Evolutionary conservation across 2,329 filamentous ascomycete genomes (phyloP).

Genomic region (Fusarium sp.): DNA sequence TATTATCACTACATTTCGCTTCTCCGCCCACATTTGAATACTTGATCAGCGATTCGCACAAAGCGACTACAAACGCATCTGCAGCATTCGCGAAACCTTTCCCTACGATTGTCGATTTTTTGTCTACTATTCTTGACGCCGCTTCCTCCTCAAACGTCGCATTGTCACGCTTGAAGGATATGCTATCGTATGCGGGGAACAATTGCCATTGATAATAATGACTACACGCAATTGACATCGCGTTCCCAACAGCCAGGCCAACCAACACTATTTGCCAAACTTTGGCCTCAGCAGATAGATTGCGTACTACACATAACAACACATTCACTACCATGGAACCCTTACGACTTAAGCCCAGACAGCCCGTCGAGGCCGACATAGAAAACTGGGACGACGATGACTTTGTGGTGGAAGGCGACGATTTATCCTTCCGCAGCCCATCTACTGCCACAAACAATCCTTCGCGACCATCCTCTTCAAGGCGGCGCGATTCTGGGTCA

Average conservation of each 20-base stretch:
- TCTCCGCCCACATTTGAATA: conserved; percentile 32
- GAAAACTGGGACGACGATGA: conserved; percentile 86
- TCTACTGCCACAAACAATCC: conserved; percentile 57
- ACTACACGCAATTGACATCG: conserved; percentile 46
- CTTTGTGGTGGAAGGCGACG: conserved; percentile 76
- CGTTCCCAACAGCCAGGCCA: conserved; percentile 33
- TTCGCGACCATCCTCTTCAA: conserved; percentile 52
- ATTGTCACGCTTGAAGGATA: conserved; percentile 35
- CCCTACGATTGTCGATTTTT: conserved; percentile 20
- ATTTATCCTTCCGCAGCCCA: conserved; percentile 69
- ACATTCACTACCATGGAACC: conserved; percentile 61
- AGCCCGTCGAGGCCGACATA: conserved; percentile 69
- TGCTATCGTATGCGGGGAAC: conserved; percentile 43
- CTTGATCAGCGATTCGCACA: conserved; percentile 18
- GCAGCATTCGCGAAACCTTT: conserved; percentile 17
- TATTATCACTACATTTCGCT: conserved; percentile 28
- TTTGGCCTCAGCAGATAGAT: conserved; percentile 26
- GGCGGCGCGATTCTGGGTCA: conserved; percentile 81
- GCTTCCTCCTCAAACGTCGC: background rate
- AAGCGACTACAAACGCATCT: conserved; percentile 18
- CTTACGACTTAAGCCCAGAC: conserved; percentile 64
- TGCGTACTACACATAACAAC: conserved; percentile 19
- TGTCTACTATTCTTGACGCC: conserved; percentile 14
- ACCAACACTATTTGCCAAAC: conserved; percentile 21
- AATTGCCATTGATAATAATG: conserved; percentile 46